A percentile compares a stretch with the other conserved stretches of the same genome.
phyloP scores from a whole-genome alignment of 116 monocot genomes.

The Thalassia testudinum region DNA sequence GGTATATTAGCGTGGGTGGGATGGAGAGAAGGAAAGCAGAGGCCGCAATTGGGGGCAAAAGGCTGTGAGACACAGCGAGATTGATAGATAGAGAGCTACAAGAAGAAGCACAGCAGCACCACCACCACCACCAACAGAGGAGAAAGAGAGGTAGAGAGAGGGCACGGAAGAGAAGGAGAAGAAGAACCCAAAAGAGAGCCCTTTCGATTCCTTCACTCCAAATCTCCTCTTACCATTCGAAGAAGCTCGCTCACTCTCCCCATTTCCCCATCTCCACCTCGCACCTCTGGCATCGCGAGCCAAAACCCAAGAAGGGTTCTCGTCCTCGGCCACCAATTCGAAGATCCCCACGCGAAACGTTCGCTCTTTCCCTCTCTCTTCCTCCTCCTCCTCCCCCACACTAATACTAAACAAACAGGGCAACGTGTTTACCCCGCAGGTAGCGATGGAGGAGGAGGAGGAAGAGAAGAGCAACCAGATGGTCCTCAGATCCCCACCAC shows the following conservation, averaged over 20 bases:
- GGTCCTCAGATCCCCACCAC: slow-evolving; percentile 16
- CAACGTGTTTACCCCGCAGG: not conserved
- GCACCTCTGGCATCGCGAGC: not conserved
- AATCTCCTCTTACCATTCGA: too few species aligned
- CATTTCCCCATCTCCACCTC: not conserved
- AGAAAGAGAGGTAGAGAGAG: too few species aligned
- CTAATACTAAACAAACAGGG: not conserved
- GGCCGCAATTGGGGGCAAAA: not conserved
- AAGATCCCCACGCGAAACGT: not conserved
- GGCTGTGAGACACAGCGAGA: too few species aligned
- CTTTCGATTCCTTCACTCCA: too few species aligned
- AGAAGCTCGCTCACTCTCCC: too few species aligned
- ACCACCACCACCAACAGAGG: too few species aligned
- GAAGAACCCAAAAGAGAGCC: too few species aligned
- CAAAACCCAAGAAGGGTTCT: not conserved
- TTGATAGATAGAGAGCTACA: too few species aligned
- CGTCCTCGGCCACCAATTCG: not conserved
- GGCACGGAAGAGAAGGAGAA: too few species aligned
- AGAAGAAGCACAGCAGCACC: too few species aligned
- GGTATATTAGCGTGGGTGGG: not conserved
- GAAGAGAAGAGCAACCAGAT: too few species aligned
- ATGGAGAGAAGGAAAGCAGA: not conserved
- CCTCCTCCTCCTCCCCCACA: not conserved
- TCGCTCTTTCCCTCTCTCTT: not conserved
- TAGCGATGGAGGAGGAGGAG: slow-evolving; percentile 37